phyloP scores from a whole-genome alignment of 2,329 filamentous ascomycete genomes.

The Penicillium sp. region DNA sequence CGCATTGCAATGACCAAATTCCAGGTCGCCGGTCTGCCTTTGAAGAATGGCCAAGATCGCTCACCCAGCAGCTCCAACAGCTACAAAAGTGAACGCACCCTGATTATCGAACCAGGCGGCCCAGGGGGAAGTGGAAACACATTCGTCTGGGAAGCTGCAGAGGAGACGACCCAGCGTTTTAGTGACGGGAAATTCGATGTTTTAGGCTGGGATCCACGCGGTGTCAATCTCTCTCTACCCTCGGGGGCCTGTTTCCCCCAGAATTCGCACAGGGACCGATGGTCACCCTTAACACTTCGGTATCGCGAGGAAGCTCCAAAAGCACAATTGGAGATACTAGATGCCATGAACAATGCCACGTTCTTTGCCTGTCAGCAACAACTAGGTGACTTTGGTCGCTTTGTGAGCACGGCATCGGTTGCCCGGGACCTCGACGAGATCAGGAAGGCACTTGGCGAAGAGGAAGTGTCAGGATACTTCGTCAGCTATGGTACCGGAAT shows the following conservation, averaged over 20 bases:
- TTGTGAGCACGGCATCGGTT: conserved; percentile 20
- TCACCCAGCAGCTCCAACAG: background rate
- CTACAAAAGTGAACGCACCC: conserved; percentile 19
- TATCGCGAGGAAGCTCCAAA: conserved; percentile 18
- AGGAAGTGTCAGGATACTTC: conserved; percentile 19
- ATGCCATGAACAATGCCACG: conserved; percentile 23
- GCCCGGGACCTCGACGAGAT: conserved; percentile 23
- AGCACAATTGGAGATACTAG: conserved; percentile 11
- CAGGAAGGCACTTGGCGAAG: conserved; percentile 18
- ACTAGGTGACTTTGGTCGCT: conserved; percentile 21
- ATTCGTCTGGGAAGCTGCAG: conserved; percentile 15
- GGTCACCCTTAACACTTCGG: conserved; percentile 13
- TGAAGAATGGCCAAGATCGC: background rate
- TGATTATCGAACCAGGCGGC: conserved; percentile 22
- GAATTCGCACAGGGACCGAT: conserved; percentile 15
- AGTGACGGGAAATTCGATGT: conserved; percentile 20
- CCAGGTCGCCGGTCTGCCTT: conserved; percentile 18
- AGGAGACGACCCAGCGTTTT: conserved; percentile 19
- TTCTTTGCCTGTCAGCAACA: conserved; percentile 21
- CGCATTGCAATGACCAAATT: conserved; percentile 22
- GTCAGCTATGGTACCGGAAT: conserved; percentile 24
- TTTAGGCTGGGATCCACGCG: conserved; percentile 22
- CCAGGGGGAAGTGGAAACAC: conserved; percentile 20
- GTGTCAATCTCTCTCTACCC: conserved; percentile 21
- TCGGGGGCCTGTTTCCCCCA: conserved; percentile 17